A percentile compares a stretch with the other conserved stretches of the same genome.
Evolutionary conservation across 169 alveolate genomes (phyloP).

Genomic region (Eimeria acervulina): DNA sequence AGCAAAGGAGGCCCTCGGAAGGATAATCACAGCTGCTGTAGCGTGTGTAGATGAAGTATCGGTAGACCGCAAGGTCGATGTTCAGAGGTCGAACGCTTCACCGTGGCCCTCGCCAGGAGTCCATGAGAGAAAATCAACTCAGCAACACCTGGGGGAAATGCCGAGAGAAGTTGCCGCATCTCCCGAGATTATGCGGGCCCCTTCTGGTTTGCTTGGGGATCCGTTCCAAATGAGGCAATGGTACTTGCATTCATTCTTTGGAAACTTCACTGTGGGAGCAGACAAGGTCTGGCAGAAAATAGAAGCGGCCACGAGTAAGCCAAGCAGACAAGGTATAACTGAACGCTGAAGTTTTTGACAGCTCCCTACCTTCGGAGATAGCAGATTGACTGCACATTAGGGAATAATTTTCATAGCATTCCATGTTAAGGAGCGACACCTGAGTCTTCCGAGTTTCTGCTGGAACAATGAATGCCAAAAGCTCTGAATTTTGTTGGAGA

Average conservation of each 20-base stretch:
- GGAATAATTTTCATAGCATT: background rate
- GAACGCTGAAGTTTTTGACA: background rate
- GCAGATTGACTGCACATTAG: background rate
- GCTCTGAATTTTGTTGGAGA: background rate
- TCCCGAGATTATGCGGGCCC: slow-evolving; percentile 57
- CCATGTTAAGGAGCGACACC: background rate
- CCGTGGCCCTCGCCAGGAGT: background rate
- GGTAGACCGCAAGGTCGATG: slow-evolving; percentile 54
- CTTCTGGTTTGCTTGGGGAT: slow-evolving; percentile 74
- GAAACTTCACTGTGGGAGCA: slow-evolving; percentile 80
- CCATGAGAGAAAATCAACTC: background rate
- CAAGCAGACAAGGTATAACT: background rate
- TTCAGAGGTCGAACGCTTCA: background rate
- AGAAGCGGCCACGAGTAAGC: slow-evolving; percentile 59
- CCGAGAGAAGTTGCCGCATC: background rate
- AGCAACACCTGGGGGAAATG: background rate
- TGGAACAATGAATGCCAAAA: background rate
- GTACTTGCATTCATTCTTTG: slow-evolving; percentile 81
- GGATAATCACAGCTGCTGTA: slow-evolving; percentile 15
- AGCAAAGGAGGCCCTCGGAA: slow-evolving; percentile 57
- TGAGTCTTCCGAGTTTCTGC: background rate
- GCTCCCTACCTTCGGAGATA: too few relatives aligned
- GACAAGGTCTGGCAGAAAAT: slow-evolving; percentile 79
- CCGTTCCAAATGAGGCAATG: slow-evolving; percentile 82
- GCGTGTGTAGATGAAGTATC: slow-evolving; percentile 55